Evolutionary conservation across 31 red algal genomes (phyloP).

Genomic region (Endocladia muricata): DNA sequence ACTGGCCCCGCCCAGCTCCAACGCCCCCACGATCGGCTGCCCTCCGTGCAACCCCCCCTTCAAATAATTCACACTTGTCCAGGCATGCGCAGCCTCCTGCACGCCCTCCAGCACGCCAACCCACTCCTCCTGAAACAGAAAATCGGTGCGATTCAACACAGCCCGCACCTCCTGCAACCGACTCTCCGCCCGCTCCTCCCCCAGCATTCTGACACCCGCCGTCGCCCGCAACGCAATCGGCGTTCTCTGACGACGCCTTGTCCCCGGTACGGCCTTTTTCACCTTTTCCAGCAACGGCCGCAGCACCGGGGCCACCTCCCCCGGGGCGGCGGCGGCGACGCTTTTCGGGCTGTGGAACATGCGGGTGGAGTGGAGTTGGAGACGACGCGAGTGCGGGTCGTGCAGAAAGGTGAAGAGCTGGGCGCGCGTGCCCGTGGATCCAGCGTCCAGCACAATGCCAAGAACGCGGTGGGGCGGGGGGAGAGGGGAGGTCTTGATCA

Average conservation of each 20-base stretch:
- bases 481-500: conserved; percentile 36
- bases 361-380: conserved; percentile 25
- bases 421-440: conserved; percentile 82
- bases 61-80: conserved; percentile 81
- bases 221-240: conserved; percentile 81
- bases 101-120: conserved; percentile 56
- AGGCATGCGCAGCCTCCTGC: conserved; percentile 71
- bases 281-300: conserved; percentile 60
- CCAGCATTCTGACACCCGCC: conserved; percentile 63
- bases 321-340: conserved; percentile 34
- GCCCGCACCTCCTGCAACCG: conserved; percentile 45
- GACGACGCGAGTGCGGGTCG: neutral
- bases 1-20: conserved; percentile 80
- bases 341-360: conserved; percentile 23
- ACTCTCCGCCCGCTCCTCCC: conserved; percentile 37
- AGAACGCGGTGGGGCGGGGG: conserved; percentile 41
- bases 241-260: conserved; percentile 44
- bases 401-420: conserved; percentile 66
- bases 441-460: conserved; percentile 83
- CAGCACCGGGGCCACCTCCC: conserved; percentile 29
- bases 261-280: conserved; percentile 55
- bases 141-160: conserved; percentile 47
- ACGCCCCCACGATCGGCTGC: conserved; percentile 32
- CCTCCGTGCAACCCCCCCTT: conserved; percentile 27
- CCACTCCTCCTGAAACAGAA: conserved; percentile 53